These are phyloP conservation scores for Trichoderma asperellum DNA, from an alignment of 2,329 filamentous ascomycete genomes.

Conservation along the genomic window DNA sequence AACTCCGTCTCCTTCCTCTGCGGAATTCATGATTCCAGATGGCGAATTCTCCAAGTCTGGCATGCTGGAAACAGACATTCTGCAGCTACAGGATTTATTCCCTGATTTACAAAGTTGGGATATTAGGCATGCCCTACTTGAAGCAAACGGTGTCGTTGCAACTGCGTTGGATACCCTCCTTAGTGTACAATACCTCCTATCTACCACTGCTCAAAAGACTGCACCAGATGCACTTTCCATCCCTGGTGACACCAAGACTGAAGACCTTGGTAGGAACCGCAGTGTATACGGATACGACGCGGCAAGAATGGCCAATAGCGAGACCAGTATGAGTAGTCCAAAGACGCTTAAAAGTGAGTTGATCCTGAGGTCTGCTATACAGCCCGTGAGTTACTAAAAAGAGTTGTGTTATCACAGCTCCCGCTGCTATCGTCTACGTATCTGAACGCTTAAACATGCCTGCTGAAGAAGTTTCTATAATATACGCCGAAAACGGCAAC, in stretches of 20 bases:
- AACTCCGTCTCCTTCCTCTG: conserved; percentile 33
- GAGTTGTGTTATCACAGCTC: conserved; percentile 33
- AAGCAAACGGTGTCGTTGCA: conserved; percentile 68
- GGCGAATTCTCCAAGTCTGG: conserved; percentile 45
- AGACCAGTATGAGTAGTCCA: background rate
- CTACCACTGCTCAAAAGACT: conserved; percentile 65
- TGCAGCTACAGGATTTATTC: conserved; percentile 71
- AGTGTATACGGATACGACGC: background rate
- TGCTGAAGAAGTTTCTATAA: conserved; percentile 46
- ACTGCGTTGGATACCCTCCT: conserved; percentile 78
- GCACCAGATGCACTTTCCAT: conserved; percentile 83
- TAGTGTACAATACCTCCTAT: conserved; percentile 76
- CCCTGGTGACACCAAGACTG: conserved; percentile 46
- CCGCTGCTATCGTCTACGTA: conserved; percentile 50
- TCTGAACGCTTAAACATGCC: conserved; percentile 50
- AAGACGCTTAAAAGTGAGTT: conserved; percentile 36
- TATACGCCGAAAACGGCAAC: conserved; percentile 46
- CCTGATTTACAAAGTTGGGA: conserved; percentile 67
- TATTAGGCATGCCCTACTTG: conserved; percentile 68
- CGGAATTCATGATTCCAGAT: conserved; percentile 27
- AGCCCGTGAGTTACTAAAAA: background rate
- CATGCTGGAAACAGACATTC: conserved; percentile 64
- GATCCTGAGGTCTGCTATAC: background rate
- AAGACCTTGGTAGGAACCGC: background rate
- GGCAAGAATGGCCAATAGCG: background rate